Evolutionary conservation across 371 early-diverging fungal genomes (phyloP).

Genomic region (Rhizopus delemar): DNA sequence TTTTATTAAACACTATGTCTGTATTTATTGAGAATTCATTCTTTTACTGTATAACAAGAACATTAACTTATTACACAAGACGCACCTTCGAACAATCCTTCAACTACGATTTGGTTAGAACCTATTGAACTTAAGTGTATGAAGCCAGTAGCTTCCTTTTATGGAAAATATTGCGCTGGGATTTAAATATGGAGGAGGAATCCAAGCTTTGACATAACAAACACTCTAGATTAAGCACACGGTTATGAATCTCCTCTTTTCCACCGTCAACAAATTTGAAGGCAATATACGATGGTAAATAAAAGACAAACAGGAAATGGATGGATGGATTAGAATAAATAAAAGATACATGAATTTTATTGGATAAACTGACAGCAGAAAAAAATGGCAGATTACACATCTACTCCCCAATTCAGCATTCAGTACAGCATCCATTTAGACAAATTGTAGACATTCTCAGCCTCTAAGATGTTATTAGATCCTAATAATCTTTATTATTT

Average conservation of each 20-base stretch:
- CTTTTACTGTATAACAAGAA: too few relatives aligned
- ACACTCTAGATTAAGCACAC: neutral
- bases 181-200: neutral
- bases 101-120: too few relatives aligned
- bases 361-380: neutral
- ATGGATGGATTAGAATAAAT: conserved; percentile 2
- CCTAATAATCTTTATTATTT: neutral
- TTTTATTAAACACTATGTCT: too few relatives aligned
- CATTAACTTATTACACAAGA: too few relatives aligned
- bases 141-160: neutral
- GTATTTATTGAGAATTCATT: too few relatives aligned
- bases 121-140: too few relatives aligned
- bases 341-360: neutral
- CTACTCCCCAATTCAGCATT: neutral
- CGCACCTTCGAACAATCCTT: too few relatives aligned
- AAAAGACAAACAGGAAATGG: neutral
- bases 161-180: neutral
- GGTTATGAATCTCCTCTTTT: conserved; percentile 1
- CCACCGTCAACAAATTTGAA: conserved; percentile 6
- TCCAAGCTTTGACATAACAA: neutral
- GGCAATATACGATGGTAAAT: conserved; percentile 5
- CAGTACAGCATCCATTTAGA: neutral
- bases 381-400: neutral
- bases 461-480: too few relatives aligned
- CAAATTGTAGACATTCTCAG: too few relatives aligned